Evolutionary conservation across 1,284 basidiomycete species (phyloP), one percentile per base, ranked within the genome.

Genomic region (Macrocybe sp.): DNA sequence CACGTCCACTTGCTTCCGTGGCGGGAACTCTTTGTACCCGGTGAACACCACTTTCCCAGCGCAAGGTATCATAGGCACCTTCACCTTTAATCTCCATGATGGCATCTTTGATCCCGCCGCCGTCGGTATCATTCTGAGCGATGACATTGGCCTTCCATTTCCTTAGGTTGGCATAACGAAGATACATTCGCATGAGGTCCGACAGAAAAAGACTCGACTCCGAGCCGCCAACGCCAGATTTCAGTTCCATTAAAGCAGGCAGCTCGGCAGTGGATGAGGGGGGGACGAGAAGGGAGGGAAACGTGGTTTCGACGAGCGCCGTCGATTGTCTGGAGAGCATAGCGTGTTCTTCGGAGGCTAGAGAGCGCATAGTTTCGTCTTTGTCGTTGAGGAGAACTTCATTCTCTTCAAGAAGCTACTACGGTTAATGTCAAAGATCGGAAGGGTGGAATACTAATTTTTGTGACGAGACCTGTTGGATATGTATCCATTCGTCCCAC

Each of bases 21-120:
- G 82, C 81, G 0, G 96, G 97, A 1, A 99, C 89, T 28, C 97
- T 72, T 70, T 99, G 96, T 0, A 99, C 93, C 4, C 96, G 78
- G 69, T 99, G 96, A 0, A 99, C 93, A 3, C 96, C 97, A 48
- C 88, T 93, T 66, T 99, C 96, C 82, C 86, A 95, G 38, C 84
- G 74, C 49, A 99, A 63, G 1, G 73, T 68, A 47, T 93, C 91
- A 61, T 89, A 99, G 2, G 84, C 86, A 1, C 85, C 83, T 1
- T 77, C 67, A 0, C 90, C 92, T 55, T 85, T 85, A 8, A 95
- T 70, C 59, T 93, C 89, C 29, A 99, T 64, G 22, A 92, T 85
- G 5, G 87, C 90, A 56, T 97, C 93, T 58, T 86, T 88, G 37
- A 88, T 67, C 0, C 92, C 92, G 6, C 83, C 85, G 3, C 66